Conservation (phyloP, 768 basidiomycete species). For the Termitomyces sp. region DNA sequence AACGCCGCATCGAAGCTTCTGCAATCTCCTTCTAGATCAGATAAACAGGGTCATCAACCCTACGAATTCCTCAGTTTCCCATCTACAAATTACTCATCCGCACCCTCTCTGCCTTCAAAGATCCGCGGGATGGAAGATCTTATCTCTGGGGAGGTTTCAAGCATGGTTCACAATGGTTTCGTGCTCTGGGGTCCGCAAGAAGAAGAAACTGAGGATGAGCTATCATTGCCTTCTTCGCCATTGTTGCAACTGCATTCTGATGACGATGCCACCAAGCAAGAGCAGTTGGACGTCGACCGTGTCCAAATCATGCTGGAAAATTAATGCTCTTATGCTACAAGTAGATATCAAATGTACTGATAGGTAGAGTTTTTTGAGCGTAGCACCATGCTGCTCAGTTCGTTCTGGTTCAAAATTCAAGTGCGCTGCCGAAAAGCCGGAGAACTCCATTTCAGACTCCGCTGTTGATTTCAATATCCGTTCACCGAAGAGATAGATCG, state of each 20-base stretch:
- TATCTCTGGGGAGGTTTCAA: conserved; percentile 40
- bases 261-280: neutral
- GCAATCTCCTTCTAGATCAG: conserved; percentile 19
- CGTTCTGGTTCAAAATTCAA: too few relatives aligned
- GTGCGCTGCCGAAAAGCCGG: neutral
- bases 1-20: conserved; percentile 33
- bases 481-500: too few relatives aligned
- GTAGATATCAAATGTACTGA: neutral
- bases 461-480: too few relatives aligned
- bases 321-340: neutral
- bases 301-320: neutral
- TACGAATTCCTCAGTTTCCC: conserved; percentile 47
- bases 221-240: neutral
- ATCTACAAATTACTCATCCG: conserved; percentile 33
- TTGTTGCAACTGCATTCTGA: neutral
- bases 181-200: conserved; percentile 37
- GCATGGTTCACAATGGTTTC: conserved; percentile 41
- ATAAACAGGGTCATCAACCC: conserved; percentile 22
- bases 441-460: too few relatives aligned
- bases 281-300: neutral
- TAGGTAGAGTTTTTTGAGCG: too few relatives aligned
- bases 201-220: conserved; percentile 5
- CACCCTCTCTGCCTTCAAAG: conserved; percentile 32
- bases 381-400: too few relatives aligned
- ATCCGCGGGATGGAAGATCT: conserved; percentile 39